Evolutionary conservation across 352 stramenopile species (phyloP).

Genomic region (Phytophthora uliginosa): DNA sequence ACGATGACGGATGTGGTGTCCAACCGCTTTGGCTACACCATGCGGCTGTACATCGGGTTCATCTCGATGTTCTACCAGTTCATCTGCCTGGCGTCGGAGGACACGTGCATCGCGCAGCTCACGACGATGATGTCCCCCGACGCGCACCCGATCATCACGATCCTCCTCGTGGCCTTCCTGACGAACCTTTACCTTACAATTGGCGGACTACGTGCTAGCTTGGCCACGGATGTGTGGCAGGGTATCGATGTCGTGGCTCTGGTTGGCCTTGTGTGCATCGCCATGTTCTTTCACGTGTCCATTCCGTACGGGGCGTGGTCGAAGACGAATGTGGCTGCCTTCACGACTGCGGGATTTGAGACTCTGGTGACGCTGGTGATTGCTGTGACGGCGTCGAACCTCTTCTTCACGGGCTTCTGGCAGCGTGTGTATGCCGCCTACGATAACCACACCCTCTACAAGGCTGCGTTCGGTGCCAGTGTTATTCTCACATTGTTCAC

Average conservation of each 20-base stretch:
- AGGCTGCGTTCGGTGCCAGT: conserved; percentile 42
- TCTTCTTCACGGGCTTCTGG: conserved; percentile 86
- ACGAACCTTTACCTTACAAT: conserved; percentile 76
- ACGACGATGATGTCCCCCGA: conserved; percentile 50
- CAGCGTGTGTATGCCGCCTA: conserved; percentile 66
- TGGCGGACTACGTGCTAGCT: conserved; percentile 64
- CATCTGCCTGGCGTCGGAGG: conserved; percentile 74
- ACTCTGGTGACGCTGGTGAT: conserved; percentile 72
- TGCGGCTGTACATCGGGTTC: conserved; percentile 65
- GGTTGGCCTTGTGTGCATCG: conserved; percentile 61
- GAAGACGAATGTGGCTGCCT: conserved; percentile 57
- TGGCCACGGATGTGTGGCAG: conserved; percentile 75
- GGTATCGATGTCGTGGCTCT: conserved; percentile 61
- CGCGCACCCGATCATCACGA: conserved; percentile 56
- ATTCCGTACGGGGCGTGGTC: conserved; percentile 57
- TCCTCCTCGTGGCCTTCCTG: conserved; percentile 63
- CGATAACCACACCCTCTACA: conserved; percentile 54
- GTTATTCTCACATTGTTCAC: conserved; percentile 74
- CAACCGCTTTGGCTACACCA: conserved; percentile 62
- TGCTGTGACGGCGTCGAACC: conserved; percentile 63
- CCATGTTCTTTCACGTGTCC: conserved; percentile 56
- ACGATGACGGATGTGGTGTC: conserved; percentile 75
- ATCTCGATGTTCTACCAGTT: conserved; percentile 81
- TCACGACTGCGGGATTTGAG: conserved; percentile 67
- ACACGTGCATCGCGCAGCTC: conserved; percentile 62